Percentiles rank a stretch among this genome's conserved stretches.
phyloP scores from a whole-genome alignment of 1,284 basidiomycete species.

The Apiotrichum gamsii region DNA sequence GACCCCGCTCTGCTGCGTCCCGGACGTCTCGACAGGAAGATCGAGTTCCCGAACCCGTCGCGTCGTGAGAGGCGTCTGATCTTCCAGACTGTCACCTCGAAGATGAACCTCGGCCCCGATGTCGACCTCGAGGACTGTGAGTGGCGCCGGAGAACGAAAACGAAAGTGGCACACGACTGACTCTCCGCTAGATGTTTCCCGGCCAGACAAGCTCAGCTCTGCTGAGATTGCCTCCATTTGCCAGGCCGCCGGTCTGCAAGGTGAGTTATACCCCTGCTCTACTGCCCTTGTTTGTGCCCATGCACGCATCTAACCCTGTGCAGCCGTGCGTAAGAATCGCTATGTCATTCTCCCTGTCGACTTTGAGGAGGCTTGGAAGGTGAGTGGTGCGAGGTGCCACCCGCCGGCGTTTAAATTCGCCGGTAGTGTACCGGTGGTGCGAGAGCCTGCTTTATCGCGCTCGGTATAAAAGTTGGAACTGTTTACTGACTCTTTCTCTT shows the following conservation, averaged over 20 bases:
- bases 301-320: background rate
- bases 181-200: constrained; percentile 75
- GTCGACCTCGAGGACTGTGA: constrained; percentile 97
- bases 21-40: constrained; percentile 96
- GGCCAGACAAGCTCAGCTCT: constrained; percentile 90
- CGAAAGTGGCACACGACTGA: constrained; percentile 8
- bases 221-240: constrained; percentile 95
- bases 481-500: constrained; percentile 16
- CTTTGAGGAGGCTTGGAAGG: constrained; percentile 99
- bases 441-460: constrained; percentile 25
- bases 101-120: constrained; percentile 97
- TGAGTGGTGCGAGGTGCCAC: constrained; percentile 50
- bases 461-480: constrained; percentile 16
- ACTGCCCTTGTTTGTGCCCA: too few species aligned
- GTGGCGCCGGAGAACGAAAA: constrained; percentile 35
- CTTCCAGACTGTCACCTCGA: constrained; percentile 94
- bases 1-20: constrained; percentile 96
- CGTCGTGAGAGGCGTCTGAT: constrained; percentile 93
- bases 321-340: constrained; percentile 94
- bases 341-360: constrained; percentile 95
- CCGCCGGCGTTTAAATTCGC: constrained; percentile 12
- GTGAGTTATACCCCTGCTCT: constrained; percentile 54
- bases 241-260: constrained; percentile 95
- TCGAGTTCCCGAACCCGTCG: constrained; percentile 94
- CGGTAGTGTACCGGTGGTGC: constrained; percentile 17